Evolutionary conservation across 257 asterid species (phyloP), one percentile per base, ranked within the genome.

Genomic region (Schizonepeta tenuifolia): DNA sequence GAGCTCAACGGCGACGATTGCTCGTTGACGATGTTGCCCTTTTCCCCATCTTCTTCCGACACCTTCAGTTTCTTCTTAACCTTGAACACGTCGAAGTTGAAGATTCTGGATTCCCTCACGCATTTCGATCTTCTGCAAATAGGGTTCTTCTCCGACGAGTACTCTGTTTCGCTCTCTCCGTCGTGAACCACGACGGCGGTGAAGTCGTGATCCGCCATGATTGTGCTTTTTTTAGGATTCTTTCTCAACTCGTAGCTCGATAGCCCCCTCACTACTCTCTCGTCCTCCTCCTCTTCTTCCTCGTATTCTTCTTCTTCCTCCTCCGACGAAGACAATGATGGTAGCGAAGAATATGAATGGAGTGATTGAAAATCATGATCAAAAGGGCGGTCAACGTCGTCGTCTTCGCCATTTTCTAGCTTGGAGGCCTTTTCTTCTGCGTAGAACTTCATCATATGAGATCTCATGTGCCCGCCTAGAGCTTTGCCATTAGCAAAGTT

Each of bases 401-500:
- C 41, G 9, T 70, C 80, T 2, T 73, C 81, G 3, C 65, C 80
- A 21, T 40, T 73, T 1, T 72, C 78, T 24, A 72, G 79, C 46
- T 74, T 57, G 6, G 40, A 36, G 33, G 28, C 64, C n/a, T n/a
- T n/a, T n/a, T n/a, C n/a, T n/a, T n/a, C n/a, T n/a, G n/a, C n/a
- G n/a, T n/a, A n/a, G n/a, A n/a, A n/a, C n/a, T n/a, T n/a, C n/a
- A n/a, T n/a, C n/a, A n/a, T n/a, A n/a, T n/a, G n/a, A n/a, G n/a
- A n/a, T n/a, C n/a, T n/a, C n/a, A n/a, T n/a, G n/a, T n/a, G n/a
- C n/a, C n/a, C n/a, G n/a, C n/a, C n/a, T 22, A 93, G 64, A 77
- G 98, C 96, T 77, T 86, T 88, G 0, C 98, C 97, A 78, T 83
- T 88, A 15, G 77, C 79, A 26, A 91, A 94, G 26, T 41, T 83